Evolutionary conservation across 179 eudicot species (phyloP).

Genomic region (Spergularia azorica): DNA sequence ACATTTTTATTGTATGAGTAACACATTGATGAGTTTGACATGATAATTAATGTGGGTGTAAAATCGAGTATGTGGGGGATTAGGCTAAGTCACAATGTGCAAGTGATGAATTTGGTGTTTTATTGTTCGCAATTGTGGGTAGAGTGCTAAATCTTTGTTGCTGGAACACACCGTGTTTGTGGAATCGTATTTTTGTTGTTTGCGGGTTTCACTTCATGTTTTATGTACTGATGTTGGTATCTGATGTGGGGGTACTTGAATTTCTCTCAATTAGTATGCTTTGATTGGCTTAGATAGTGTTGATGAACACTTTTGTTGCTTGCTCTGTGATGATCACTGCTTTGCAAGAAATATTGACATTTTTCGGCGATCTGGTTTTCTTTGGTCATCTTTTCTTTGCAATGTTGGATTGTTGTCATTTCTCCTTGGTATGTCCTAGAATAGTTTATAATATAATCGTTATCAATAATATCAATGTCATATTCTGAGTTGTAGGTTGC

Average conservation of each 20-base stretch:
- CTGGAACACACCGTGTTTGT: too few species aligned
- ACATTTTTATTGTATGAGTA: too few species aligned
- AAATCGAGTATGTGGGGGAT: too few species aligned
- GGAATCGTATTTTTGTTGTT: not conserved
- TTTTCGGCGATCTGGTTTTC: too few species aligned
- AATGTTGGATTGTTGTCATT: not conserved
- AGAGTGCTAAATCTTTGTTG: too few species aligned
- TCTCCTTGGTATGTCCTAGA: not conserved
- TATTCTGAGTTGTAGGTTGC: slow-evolving; percentile 7
- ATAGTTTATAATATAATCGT: not conserved
- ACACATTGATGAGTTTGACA: too few species aligned
- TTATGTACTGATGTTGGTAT: slow-evolving; percentile 4
- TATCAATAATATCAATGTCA: not conserved
- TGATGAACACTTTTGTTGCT: not conserved
- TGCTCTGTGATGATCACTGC: not conserved
- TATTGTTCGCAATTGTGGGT: too few species aligned
- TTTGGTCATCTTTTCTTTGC: not conserved
- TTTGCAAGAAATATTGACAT: not conserved
- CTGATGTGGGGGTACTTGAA: not conserved
- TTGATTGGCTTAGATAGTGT: not conserved
- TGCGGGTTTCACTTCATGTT: not conserved
- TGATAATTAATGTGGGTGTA: too few species aligned
- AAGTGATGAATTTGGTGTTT: too few species aligned
- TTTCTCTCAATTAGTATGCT: not conserved
- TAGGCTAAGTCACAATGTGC: too few species aligned